These are phyloP conservation scores for Aaosphaeria pasadenensis DNA, from an alignment of 2,329 filamentous ascomycete species.

Conservation along the genomic window DNA sequence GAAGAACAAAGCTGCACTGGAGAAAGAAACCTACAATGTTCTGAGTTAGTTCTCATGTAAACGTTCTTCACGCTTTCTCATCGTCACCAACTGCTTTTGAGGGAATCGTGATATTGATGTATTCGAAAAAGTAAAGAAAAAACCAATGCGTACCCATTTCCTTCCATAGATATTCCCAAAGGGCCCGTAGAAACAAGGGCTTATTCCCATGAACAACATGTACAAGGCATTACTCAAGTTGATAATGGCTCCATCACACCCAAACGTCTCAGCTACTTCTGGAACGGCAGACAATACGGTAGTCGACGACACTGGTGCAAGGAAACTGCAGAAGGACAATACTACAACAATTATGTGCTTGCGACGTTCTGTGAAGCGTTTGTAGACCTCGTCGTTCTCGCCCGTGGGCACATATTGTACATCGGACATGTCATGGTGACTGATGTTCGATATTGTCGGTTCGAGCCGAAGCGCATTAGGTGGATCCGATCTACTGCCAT, in stretches of 20 bases:
- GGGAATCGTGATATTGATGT: background rate
- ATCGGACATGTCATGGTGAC: conserved; percentile 31
- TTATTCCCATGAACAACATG: conserved; percentile 66
- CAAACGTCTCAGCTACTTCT: conserved; percentile 65
- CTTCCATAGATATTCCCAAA: conserved; percentile 53
- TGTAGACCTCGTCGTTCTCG: conserved; percentile 57
- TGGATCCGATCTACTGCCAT: conserved; percentile 4
- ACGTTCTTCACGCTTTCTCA: too few relatives aligned
- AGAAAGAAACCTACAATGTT: conserved; percentile 51
- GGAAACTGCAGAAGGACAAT: conserved; percentile 70
- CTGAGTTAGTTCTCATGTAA: conserved; percentile 9
- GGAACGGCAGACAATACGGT: conserved; percentile 71
- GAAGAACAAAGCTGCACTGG: conserved; percentile 63
- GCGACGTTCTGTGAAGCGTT: conserved; percentile 57
- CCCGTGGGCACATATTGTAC: conserved; percentile 25
- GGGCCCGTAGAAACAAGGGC: conserved; percentile 67
- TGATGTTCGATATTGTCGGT: conserved; percentile 27
- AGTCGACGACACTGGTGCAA: conserved; percentile 73
- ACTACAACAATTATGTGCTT: conserved; percentile 68
- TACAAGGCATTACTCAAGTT: conserved; percentile 75
- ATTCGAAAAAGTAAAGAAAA: background rate
- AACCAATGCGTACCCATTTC: conserved; percentile 42
- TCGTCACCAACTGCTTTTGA: background rate
- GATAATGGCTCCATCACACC: conserved; percentile 66
- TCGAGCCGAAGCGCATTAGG: conserved; percentile 20